Conservation (phyloP, 73 alveolate species). For the Paraurostyla sp. region DNA sequence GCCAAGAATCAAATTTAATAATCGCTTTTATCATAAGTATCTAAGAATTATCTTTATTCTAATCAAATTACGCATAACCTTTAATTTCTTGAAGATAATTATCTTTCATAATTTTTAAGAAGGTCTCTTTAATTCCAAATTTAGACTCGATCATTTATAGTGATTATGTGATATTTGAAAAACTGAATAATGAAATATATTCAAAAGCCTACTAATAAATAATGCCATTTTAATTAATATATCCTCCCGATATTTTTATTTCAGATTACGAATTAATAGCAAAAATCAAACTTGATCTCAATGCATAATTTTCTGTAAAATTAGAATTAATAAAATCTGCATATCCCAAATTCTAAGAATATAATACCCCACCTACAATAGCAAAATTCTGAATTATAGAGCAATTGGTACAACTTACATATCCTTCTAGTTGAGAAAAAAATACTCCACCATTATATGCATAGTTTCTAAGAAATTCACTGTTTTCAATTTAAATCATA, state of each 20-base stretch:
- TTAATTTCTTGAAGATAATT: not conserved
- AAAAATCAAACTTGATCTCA: not conserved
- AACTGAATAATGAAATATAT: not conserved
- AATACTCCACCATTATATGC: slow-evolving; percentile 56
- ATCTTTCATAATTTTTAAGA: not conserved
- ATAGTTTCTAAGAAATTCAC: slow-evolving; percentile 15
- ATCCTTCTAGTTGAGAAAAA: not conserved
- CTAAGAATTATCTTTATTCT: not conserved
- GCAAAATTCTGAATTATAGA: not conserved
- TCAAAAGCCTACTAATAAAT: not conserved
- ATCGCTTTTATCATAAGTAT: not conserved
- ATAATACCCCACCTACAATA: slow-evolving; percentile 14
- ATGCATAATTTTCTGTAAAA: not conserved
- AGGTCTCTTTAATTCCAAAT: not conserved
- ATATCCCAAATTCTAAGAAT: not conserved
- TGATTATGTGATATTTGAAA: not conserved
- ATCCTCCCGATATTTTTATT: not conserved
- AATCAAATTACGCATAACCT: not conserved
- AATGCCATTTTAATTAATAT: not conserved
- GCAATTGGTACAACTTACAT: not conserved
- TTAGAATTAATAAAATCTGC: not conserved
- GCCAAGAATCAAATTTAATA: not conserved
- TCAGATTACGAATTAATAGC: not conserved
- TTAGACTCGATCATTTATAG: not conserved
- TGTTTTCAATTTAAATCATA: not conserved